Evolutionary conservation across 176 grass and related monocot species (phyloP), one percentile per base, ranked within the genome.

Genomic region (Alopecurus myosuroides): DNA sequence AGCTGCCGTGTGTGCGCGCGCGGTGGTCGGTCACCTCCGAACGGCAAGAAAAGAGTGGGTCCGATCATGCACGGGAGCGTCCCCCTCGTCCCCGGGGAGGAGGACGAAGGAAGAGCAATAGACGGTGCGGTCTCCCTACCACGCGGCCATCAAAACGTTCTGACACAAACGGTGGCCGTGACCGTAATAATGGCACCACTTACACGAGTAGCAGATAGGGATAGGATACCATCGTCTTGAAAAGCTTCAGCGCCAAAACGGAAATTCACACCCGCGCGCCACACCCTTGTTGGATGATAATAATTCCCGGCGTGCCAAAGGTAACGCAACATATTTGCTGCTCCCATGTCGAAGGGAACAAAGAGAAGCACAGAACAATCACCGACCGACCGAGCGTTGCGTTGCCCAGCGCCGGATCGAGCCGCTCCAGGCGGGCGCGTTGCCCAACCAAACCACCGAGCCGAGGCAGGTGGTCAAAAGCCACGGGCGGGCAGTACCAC

Each of bases 401-500:
- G 5, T 45, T 46, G 61, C 28, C 7, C 7, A n/a, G 60, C 6
- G 18, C 22, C 35, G 33, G 33, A 53, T 5, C 8, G 52, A 33
- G 45, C 66, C 50, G 18, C 34, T 48, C 48, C 40, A 2, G 20
- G 11, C 36, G 1, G 71, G 26, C 52, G 58, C 60, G 33, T 65
- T 41, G 42, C 60, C 76, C 52, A 77, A 30, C 35, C 66, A 25
- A 26, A 57, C 20, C 74, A 30, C 37, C 25, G 49, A 17, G 29
- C 75, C 33, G 11, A 10, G 28, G 18, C 25, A 42, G 55, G 64
- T 6, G 79, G 64, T 81, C 79, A 70, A 81, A 81, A 81, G 79
- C 64, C 64, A 25, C 3, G 14, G 3, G 53, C 3, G 14, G 3
- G 53, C 26, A 17, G 7, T n/a, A 58, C 49, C 57, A 63, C 25